phyloP scores from a whole-genome alignment of 345 rosid species.

The Lepidium didymum region DNA sequence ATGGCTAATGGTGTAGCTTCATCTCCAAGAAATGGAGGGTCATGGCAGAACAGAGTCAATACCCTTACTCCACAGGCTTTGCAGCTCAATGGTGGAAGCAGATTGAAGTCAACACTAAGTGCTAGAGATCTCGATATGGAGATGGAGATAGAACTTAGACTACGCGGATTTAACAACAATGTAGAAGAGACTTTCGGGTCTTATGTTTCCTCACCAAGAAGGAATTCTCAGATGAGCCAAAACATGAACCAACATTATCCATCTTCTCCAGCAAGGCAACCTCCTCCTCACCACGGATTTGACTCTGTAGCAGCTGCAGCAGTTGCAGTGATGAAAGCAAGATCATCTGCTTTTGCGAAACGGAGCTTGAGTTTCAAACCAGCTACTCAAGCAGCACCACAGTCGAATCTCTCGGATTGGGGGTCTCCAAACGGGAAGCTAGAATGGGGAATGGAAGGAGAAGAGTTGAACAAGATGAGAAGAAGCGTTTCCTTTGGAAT shows the following conservation, averaged over 20 bases:
- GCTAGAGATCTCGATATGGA: constrained; percentile 74
- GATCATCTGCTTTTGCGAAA: constrained; percentile 81
- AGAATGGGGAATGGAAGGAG: constrained; percentile 93
- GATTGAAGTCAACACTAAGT: constrained; percentile 64
- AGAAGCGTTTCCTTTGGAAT: constrained; percentile 81
- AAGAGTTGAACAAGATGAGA: constrained; percentile 76
- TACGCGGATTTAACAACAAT: constrained; percentile 16
- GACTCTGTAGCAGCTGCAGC: constrained; percentile 87
- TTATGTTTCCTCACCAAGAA: constrained; percentile 41
- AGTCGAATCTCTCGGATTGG: constrained; percentile 61
- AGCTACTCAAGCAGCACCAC: constrained; percentile 27
- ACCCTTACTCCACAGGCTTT: constrained; percentile 48
- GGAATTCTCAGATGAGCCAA: constrained; percentile 51
- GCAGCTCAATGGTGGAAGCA: constrained; percentile 52
- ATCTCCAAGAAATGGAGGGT: constrained; percentile 21
- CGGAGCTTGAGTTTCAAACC: constrained; percentile 78
- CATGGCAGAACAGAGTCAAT: constrained; percentile 81
- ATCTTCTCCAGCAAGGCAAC: constrained; percentile 36
- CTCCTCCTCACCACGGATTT: constrained; percentile 45
- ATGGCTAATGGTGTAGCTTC: constrained; percentile 18
- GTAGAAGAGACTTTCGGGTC: constrained; percentile 66
- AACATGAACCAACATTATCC: constrained; percentile 65
- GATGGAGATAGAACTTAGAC: constrained; percentile 65
- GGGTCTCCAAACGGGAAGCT: constrained; percentile 78
- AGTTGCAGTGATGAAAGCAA: constrained; percentile 80